Conservation (phyloP, 139 green algal species). For the Volvox africanus region DNA sequence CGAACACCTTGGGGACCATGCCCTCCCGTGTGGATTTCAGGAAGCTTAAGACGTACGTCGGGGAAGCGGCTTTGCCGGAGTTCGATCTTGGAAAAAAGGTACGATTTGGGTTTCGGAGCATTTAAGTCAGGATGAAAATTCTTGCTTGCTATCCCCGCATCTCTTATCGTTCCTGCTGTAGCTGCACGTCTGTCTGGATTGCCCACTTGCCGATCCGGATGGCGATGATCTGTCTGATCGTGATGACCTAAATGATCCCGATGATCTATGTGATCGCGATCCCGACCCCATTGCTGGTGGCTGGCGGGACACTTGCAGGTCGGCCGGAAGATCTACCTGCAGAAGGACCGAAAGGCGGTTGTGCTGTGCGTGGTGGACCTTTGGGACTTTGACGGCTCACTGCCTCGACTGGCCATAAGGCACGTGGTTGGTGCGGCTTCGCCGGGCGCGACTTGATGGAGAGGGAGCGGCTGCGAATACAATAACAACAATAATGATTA, state of each 20-base stretch:
- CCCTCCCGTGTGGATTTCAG: conserved; percentile 48
- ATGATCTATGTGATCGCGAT: too few species aligned
- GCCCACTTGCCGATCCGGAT: background rate
- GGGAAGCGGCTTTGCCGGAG: conserved; percentile 77
- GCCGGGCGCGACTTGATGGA: too few species aligned
- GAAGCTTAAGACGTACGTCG: conserved; percentile 73
- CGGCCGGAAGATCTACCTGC: conserved; percentile 81
- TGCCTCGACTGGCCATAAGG: conserved; percentile 78
- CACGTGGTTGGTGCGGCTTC: background rate
- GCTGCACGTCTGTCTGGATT: background rate
- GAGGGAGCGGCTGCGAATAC: too few species aligned
- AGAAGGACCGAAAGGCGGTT: conserved; percentile 84
- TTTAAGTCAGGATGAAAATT: too few species aligned
- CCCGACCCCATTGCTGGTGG: too few species aligned
- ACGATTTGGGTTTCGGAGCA: too few species aligned
- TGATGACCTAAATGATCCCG: too few species aligned
- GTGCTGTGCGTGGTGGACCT: conserved; percentile 93
- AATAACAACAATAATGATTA: too few species aligned
- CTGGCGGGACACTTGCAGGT: conserved; percentile 51
- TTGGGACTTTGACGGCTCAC: conserved; percentile 96
- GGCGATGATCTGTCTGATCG: too few species aligned
- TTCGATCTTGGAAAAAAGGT: conserved; percentile 86
- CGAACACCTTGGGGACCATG: too few species aligned
- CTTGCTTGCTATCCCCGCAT: too few species aligned
- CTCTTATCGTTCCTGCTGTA: too few species aligned